These are phyloP conservation scores for Rhinocladiella mackenziei DNA, from an alignment of 2,329 filamentous ascomycete genomes.

Conservation along the genomic window DNA sequence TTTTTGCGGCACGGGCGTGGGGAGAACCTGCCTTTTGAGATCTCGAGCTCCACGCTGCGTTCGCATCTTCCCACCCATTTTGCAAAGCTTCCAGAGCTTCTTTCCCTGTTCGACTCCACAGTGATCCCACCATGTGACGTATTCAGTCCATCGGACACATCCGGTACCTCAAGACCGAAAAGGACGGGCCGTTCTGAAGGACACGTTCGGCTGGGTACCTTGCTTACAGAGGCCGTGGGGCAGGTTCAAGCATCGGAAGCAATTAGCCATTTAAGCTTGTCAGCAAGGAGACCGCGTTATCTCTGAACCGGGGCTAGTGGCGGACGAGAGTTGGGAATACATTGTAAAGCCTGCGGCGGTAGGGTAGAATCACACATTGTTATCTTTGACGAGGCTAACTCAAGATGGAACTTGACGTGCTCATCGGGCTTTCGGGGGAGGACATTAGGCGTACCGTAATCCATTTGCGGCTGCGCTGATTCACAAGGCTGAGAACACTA, in stretches of 20 bases:
- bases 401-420: background rate
- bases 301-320: conserved; percentile 2
- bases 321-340: conserved; percentile 2
- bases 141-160: conserved; percentile 2
- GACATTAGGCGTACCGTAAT: too few relatives aligned
- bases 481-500: too few relatives aligned
- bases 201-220: background rate
- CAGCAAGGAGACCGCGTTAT: conserved; percentile 7
- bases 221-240: background rate
- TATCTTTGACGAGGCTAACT: conserved; percentile 9
- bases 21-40: conserved; percentile 11
- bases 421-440: too few relatives aligned
- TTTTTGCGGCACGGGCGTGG: background rate
- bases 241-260: background rate
- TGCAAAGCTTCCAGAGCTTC: background rate
- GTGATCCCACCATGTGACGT: background rate
- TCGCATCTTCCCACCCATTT: conserved; percentile 1
- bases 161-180: background rate
- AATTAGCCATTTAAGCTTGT: conserved; percentile 4
- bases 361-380: background rate
- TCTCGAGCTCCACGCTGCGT: conserved; percentile 2
- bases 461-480: too few relatives aligned
- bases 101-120: background rate
- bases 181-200: background rate
- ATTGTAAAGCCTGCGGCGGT: too few relatives aligned